Conservation (phyloP, 495 filamentous ascomycete genomes). For the Beverwykella pulmonaria region DNA sequence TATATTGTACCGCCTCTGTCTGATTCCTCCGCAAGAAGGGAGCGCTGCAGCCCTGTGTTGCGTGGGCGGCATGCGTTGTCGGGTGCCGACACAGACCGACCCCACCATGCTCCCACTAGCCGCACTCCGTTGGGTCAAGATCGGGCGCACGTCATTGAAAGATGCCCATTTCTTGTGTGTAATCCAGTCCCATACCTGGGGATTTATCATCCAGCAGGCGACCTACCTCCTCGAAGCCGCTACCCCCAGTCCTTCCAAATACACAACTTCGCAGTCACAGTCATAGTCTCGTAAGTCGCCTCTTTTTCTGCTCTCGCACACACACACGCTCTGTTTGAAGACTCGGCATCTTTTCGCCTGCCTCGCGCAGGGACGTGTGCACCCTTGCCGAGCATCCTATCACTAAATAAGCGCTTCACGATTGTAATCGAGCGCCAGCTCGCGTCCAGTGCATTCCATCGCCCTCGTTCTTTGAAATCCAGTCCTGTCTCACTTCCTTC, state of each 20-base stretch:
- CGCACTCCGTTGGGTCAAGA: constrained; percentile 3
- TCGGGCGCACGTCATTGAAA: constrained; percentile 21
- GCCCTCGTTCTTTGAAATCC: constrained; percentile 33
- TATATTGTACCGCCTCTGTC: background rate
- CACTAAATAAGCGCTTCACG: constrained; percentile 23
- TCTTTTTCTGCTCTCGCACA: background rate
- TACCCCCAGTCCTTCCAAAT: background rate
- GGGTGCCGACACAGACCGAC: constrained; percentile 2
- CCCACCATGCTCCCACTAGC: constrained; percentile 1
- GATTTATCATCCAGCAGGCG: constrained; percentile 22
- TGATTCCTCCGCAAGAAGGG: constrained; percentile 11
- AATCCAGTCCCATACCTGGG: constrained; percentile 14
- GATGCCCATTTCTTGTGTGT: background rate
- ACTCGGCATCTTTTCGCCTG: background rate
- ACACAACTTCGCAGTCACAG: background rate
- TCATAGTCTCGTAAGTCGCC: constrained; percentile 19
- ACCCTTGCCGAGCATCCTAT: constrained; percentile 18
- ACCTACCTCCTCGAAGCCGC: background rate
- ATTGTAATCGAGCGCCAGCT: constrained; percentile 23
- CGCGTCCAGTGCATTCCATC: constrained; percentile 28
- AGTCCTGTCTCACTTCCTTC: background rate
- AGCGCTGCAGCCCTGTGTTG: background rate
- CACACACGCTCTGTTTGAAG: background rate
- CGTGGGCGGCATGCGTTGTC: background rate
- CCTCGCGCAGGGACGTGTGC: constrained; percentile 20